These are phyloP conservation scores for Butyriboletus loyo DNA, from an alignment of 768 basidiomycete genomes.

Conservation along the genomic window DNA sequence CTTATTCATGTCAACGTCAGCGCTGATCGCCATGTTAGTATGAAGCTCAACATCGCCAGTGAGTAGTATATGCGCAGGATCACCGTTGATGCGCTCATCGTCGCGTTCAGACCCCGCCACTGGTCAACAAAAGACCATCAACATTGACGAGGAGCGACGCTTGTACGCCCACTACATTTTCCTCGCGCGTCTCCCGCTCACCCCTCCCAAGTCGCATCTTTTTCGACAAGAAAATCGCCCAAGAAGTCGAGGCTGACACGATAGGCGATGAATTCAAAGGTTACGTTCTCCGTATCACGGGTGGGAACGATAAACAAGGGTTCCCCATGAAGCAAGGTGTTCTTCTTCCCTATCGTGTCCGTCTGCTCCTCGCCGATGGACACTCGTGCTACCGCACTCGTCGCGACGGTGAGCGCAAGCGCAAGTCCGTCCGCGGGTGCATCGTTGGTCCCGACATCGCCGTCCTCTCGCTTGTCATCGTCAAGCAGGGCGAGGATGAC, in stretches of 20 bases:
- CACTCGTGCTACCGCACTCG: slow-evolving; percentile 97
- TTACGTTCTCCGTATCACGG: slow-evolving; percentile 94
- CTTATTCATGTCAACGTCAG: neutral
- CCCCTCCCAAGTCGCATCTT: slow-evolving; percentile 73
- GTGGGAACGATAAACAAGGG: slow-evolving; percentile 98
- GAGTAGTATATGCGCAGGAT: slow-evolving; percentile 40
- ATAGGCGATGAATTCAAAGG: slow-evolving; percentile 97
- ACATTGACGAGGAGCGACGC: slow-evolving; percentile 88
- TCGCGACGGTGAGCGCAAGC: slow-evolving; percentile 93
- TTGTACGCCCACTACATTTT: slow-evolving; percentile 46
- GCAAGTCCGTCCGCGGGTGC: slow-evolving; percentile 98
- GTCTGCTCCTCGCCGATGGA: slow-evolving; percentile 89
- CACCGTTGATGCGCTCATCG: slow-evolving; percentile 9
- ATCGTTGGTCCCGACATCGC: slow-evolving; percentile 97
- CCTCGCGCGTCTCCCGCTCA: neutral
- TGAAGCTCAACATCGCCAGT: slow-evolving; percentile 99
- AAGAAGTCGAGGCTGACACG: slow-evolving; percentile 89
- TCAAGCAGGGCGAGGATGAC: slow-evolving; percentile 92
- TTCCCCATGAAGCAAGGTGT: slow-evolving; percentile 99
- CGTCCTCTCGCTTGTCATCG: slow-evolving; percentile 88
- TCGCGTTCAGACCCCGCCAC: slow-evolving; percentile 80
- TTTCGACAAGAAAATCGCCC: slow-evolving; percentile 95
- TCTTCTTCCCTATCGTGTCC: slow-evolving; percentile 89
- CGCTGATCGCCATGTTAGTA: slow-evolving; percentile 40
- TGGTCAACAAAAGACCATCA: slow-evolving; percentile 94